phyloP scores from a whole-genome alignment of 352 stramenopile species.

The Halophytophthora polymorphica region DNA sequence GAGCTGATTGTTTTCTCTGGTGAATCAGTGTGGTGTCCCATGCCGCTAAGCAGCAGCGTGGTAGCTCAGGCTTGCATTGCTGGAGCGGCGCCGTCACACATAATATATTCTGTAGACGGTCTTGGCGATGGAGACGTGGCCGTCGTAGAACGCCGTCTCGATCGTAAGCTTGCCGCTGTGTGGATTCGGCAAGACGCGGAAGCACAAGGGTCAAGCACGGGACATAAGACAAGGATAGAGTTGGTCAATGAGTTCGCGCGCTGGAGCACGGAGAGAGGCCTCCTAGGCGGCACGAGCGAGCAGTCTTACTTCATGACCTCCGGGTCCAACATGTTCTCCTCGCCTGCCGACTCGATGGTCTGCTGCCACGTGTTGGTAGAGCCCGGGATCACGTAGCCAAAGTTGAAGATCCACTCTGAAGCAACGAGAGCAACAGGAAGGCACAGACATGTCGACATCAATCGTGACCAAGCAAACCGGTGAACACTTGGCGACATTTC shows the following conservation, averaged over 20 bases:
- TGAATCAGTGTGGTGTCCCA: too few relatives aligned
- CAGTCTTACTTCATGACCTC: slow-evolving; percentile 69
- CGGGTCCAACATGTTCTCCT: slow-evolving; percentile 88
- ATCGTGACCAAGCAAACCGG: background rate
- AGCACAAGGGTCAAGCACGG: background rate
- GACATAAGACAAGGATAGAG: background rate
- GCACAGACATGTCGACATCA: background rate
- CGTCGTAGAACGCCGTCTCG: slow-evolving; percentile 95
- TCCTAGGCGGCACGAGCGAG: background rate
- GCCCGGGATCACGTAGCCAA: slow-evolving; percentile 94
- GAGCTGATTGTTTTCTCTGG: too few relatives aligned
- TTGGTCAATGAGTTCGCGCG: background rate
- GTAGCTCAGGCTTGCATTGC: background rate
- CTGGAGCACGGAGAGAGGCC: background rate
- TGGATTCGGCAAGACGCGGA: background rate
- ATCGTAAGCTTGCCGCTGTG: slow-evolving; percentile 90
- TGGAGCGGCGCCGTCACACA: slow-evolving; percentile 44
- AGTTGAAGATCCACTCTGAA: slow-evolving; percentile 93
- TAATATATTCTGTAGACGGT: slow-evolving; percentile 94
- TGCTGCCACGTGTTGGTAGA: slow-evolving; percentile 96
- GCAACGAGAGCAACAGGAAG: background rate
- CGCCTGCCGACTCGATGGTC: slow-evolving; percentile 88
- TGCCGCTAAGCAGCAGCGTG: too few relatives aligned
- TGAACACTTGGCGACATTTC: background rate
- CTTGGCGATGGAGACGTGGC: slow-evolving; percentile 82